Percentiles rank a stretch among this genome's conserved stretches.
Conservation (phyloP, 148 eudicot genomes). For the Chenopodium album region DNA sequence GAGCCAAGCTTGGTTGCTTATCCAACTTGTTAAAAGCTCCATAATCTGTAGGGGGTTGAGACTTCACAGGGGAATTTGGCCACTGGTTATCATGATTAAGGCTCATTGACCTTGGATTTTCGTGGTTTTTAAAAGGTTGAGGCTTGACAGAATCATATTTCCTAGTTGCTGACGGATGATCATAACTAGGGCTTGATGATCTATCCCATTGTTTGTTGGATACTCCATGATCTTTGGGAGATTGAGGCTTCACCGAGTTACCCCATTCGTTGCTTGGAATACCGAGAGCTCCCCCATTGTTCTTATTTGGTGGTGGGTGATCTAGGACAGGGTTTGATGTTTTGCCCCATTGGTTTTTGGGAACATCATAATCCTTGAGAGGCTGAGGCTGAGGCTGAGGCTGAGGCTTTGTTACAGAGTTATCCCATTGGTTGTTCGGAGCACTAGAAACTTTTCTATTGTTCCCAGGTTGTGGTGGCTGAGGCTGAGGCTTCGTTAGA, state of each 20-base stretch:
- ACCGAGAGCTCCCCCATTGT: not conserved
- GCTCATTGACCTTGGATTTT: slow-evolving; percentile 1
- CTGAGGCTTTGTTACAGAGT: slow-evolving; percentile 1
- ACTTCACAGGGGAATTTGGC: not conserved
- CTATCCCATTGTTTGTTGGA: not conserved
- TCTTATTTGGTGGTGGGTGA: not conserved
- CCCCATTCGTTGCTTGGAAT: not conserved
- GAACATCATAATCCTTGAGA: not conserved
- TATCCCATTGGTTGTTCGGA: slow-evolving; percentile 8
- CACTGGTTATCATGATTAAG: not conserved
- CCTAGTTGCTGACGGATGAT: not conserved
- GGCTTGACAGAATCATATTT: not conserved
- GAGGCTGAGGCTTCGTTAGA: slow-evolving; percentile 4
- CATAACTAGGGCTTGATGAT: not conserved
- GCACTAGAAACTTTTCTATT: not conserved
- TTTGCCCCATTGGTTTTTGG: not conserved
- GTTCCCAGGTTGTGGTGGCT: slow-evolving; percentile 6
- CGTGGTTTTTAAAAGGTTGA: not conserved
- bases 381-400: too few species aligned
- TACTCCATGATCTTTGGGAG: slow-evolving; percentile 8
- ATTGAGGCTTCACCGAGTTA: slow-evolving; percentile 1
- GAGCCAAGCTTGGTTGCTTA: slow-evolving; percentile 15
- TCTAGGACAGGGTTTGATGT: not conserved
- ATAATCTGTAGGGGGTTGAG: not conserved
- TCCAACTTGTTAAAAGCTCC: slow-evolving; percentile 10